Base-by-base conservation (phyloP, 1,139 yeast genomes). In the Torulaspora pretoriensis region DNA sequence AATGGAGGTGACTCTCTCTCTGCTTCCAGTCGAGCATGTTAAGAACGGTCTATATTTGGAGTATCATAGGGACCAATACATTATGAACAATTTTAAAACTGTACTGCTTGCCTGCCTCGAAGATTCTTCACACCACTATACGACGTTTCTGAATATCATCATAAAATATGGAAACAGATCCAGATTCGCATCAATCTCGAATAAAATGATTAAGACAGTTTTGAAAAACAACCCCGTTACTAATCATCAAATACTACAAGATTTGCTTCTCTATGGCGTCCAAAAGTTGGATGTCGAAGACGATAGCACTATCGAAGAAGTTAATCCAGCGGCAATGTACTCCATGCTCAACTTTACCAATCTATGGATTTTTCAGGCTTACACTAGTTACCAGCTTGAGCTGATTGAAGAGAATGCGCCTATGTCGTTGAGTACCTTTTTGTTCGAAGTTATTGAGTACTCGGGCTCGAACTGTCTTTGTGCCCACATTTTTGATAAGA, bases 361-460 rank as follows among this genome's bases (percentile, higher is more conserved):
- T 43, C 36, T 61, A 14, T 61, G 64, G 65, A 45, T 60, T 9
- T 59, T 61, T 40, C 65, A 62, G 43, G 56, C 57, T 1, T 53
- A 50, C 30, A 59, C 65, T 2, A 49, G 50, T 23, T 59, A 46
- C 40, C 48, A 49, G 28, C 38, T 60, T 12, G 49, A 48, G 13
- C 28, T 37, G n/a, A 19, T 51, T 8, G 17, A 42, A 10, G 8
- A 40, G 10, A 34, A 34, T 10, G 40, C 35, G 10, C 24, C 38
- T 12, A 14, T 38, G 10, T 29, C 37, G 1, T 35, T 53, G 31
- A 50, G 46, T 9, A 29, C 34, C 9, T 58, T 55, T 35, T 46
- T 62, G 14, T 52, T 55, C 34, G 53, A 52, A 7, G 44, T 60
- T 10, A 45, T 61, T 9, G 47, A 53, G 4, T 30, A 46, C 7